phyloP scores from a whole-genome alignment of 306 rosid species.

The Fragaria vesca region DNA sequence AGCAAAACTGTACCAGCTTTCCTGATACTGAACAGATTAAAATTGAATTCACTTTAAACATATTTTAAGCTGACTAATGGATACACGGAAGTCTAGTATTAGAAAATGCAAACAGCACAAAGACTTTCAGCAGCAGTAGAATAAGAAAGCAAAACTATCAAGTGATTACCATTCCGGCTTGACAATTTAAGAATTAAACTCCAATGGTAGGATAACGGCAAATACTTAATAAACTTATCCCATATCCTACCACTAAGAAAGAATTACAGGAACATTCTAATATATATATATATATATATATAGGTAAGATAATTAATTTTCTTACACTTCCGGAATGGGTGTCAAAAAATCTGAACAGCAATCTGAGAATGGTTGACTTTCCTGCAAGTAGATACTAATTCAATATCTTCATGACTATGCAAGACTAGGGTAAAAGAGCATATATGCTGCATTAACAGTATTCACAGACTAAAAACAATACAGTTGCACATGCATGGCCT shows the following conservation, averaged over 20 bases:
- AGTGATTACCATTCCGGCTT: background rate
- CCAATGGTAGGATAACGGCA: background rate
- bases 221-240: conserved; percentile 1
- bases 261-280: conserved; percentile 4
- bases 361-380: conserved; percentile 91
- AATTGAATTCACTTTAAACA: background rate
- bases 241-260: conserved; percentile 27
- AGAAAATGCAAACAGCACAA: background rate
- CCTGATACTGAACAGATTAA: background rate
- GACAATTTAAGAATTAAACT: too few species aligned
- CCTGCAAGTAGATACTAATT: conserved; percentile 62
- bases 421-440: conserved; percentile 13
- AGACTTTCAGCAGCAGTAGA: background rate
- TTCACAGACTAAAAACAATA: background rate
- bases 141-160: background rate
- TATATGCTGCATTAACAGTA: too few species aligned
- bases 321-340: conserved; percentile 91
- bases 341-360: conserved; percentile 93
- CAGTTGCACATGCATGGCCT: background rate
- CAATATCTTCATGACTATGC: conserved; percentile 27
- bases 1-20: background rate
- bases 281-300: too few species aligned
- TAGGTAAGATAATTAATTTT: conserved; percentile 27
- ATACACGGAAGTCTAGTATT: background rate
- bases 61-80: background rate